A percentile compares a stretch with the other conserved stretches of the same genome.
phyloP scores from a whole-genome alignment of 73 alveolate species.

The Halteria grandinella region DNA sequence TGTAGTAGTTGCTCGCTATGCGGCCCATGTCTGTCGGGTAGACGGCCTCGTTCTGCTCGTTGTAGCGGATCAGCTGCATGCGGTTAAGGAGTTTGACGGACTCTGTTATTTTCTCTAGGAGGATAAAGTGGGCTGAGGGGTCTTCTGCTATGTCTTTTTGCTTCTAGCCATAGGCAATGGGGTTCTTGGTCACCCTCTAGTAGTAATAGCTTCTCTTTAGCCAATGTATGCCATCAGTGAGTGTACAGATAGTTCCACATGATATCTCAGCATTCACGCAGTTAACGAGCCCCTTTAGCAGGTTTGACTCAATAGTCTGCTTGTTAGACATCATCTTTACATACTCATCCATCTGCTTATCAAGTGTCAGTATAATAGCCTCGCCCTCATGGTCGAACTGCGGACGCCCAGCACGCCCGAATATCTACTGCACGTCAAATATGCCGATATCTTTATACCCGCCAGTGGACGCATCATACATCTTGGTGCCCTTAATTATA shows the following conservation, averaged over 20 bases:
- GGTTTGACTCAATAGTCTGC: conserved; percentile 83
- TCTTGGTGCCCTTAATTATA: conserved; percentile 97
- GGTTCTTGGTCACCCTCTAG: conserved; percentile 84
- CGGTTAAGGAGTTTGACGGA: conserved; percentile 54
- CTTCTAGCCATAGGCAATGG: conserved; percentile 78
- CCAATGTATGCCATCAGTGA: conserved; percentile 97
- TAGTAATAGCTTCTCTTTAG: conserved; percentile 93
- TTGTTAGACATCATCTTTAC: conserved; percentile 90
- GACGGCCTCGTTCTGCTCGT: conserved; percentile 63
- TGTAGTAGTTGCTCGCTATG: conserved; percentile 98
- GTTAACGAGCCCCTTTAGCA: conserved; percentile 63
- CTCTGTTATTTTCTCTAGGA: conserved; percentile 50
- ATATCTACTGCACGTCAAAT: conserved; percentile 98
- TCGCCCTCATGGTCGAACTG: conserved; percentile 98
- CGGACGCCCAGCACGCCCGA: conserved; percentile 99
- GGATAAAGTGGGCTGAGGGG: conserved; percentile 50
- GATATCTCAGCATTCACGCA: conserved; percentile 81
- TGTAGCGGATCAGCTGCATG: conserved; percentile 56
- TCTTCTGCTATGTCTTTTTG: conserved; percentile 29
- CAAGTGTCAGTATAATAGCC: conserved; percentile 89
- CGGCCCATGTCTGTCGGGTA: conserved; percentile 99
- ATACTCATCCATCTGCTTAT: conserved; percentile 81
- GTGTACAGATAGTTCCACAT: conserved; percentile 78
- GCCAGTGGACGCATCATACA: conserved; percentile 94
- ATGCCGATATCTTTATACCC: conserved; percentile 95